A percentile compares a stretch with the other conserved stretches of the same genome.
Conservation (phyloP, 2,329 filamentous ascomycete species). For the Exophiala calicioides region DNA sequence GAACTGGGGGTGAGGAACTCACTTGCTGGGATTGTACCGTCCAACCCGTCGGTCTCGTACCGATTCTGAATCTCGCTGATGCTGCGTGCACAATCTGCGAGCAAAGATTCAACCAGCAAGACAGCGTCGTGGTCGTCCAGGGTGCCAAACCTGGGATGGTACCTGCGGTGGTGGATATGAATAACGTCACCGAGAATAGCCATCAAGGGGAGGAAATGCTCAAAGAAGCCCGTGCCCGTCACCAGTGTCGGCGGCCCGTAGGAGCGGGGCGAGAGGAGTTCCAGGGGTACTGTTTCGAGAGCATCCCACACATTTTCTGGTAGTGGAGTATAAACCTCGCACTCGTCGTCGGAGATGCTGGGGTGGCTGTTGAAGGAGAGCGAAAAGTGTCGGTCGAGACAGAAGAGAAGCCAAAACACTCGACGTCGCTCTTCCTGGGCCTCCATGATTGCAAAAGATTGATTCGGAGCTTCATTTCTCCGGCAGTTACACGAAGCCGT, state of each 20-base stretch:
- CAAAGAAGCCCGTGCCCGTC: conserved; percentile 50
- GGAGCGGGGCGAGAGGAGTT: conserved; percentile 2
- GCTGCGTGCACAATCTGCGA: conserved; percentile 31
- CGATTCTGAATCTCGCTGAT: conserved; percentile 41
- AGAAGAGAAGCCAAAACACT: conserved; percentile 52
- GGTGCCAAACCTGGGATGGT: conserved; percentile 46
- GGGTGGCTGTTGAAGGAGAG: conserved; percentile 50
- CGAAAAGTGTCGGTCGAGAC: conserved; percentile 50
- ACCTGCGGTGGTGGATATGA: conserved; percentile 47
- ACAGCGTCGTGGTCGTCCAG: conserved; percentile 27
- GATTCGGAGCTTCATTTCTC: conserved; percentile 21
- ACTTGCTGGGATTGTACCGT: conserved; percentile 11
- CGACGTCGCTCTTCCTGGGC: conserved; percentile 49
- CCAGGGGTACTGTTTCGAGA: conserved; percentile 3
- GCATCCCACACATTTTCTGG: conserved; percentile 39
- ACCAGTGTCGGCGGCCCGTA: conserved; percentile 33
- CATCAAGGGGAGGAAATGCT: conserved; percentile 54
- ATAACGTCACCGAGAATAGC: conserved; percentile 53
- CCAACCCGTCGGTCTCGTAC: conserved; percentile 35
- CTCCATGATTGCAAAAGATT: conserved; percentile 37
- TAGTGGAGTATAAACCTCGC: conserved; percentile 45
- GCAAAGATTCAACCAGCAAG: conserved; percentile 32
- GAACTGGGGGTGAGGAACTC: conserved; percentile 35
- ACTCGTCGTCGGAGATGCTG: conserved; percentile 49
- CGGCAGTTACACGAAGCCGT: conserved; percentile 13